Evolutionary conservation across 352 stramenopile genomes (phyloP).

Genomic region (Halophytophthora polymorphica): DNA sequence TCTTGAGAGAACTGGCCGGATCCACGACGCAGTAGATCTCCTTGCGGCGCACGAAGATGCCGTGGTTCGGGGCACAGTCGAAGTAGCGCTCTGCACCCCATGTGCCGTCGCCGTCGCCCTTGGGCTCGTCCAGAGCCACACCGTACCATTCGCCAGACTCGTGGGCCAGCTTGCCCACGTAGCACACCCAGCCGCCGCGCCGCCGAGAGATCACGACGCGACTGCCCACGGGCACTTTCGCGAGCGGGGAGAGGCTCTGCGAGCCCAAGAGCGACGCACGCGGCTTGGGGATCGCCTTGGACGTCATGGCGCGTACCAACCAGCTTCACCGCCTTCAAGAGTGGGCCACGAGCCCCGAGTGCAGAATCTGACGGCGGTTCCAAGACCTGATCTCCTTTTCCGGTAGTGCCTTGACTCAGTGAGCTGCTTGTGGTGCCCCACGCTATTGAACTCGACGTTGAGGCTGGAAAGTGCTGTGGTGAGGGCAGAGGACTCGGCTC

Average conservation of each 20-base stretch:
- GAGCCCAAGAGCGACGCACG: slow-evolving; percentile 15
- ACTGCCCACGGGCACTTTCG: slow-evolving; percentile 50
- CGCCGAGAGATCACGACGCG: slow-evolving; percentile 55
- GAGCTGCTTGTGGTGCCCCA: no score
- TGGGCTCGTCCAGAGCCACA: slow-evolving; percentile 59
- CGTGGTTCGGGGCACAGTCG: slow-evolving; percentile 43
- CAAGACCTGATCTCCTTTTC: no score
- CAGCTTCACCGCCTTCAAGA: not conserved
- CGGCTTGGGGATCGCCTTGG: slow-evolving; percentile 25
- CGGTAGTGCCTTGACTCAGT: no score
- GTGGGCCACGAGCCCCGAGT: no score
- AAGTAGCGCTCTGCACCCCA: slow-evolving; percentile 54
- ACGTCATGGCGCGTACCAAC: slow-evolving; percentile 21
- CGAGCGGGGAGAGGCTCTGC: slow-evolving; percentile 23
- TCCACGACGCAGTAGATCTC: slow-evolving; percentile 60
- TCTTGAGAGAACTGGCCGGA: slow-evolving; percentile 27
- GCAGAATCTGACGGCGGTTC: no score
- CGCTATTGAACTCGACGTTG: no score
- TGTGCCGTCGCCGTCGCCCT: slow-evolving; percentile 52
- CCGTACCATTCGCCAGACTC: slow-evolving; percentile 68
- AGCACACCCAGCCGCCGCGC: slow-evolving; percentile 54
- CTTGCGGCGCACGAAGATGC: slow-evolving; percentile 64
- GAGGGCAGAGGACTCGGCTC: no score
- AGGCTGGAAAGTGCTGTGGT: no score
- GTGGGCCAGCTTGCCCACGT: slow-evolving; percentile 53